These are phyloP conservation scores for Aspergillus piperis DNA, from an alignment of 2,329 filamentous ascomycete genomes.

Conservation along the genomic window DNA sequence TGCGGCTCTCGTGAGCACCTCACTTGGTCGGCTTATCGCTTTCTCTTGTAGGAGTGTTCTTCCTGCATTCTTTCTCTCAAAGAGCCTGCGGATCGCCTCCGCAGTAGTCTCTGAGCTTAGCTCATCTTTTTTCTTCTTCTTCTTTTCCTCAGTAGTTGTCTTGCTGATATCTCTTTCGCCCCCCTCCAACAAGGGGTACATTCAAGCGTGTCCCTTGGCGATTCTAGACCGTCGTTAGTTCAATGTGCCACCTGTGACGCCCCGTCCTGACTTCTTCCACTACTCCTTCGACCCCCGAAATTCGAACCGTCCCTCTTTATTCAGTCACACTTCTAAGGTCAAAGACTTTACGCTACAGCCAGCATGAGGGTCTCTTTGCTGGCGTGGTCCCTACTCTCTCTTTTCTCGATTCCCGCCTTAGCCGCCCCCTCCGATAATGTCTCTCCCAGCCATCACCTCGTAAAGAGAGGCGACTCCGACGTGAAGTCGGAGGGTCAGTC, in stretches of 20 bases:
- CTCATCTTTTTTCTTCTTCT: background rate
- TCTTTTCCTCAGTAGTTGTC: background rate
- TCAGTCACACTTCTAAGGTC: slow-evolving; percentile 14
- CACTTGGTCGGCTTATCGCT: slow-evolving; percentile 11
- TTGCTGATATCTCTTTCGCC: background rate
- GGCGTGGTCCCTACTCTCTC: slow-evolving; percentile 40
- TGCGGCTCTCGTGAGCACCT: slow-evolving; percentile 7
- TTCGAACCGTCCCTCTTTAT: slow-evolving; percentile 16
- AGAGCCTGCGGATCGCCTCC: slow-evolving; percentile 14
- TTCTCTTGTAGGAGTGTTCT: slow-evolving; percentile 15
- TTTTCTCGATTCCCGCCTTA: slow-evolving; percentile 37
- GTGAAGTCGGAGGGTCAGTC: slow-evolving; percentile 24
- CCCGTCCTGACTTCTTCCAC: slow-evolving; percentile 20
- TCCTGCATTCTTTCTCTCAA: slow-evolving; percentile 11
- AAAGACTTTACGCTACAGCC: slow-evolving; percentile 22
- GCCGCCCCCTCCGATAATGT: slow-evolving; percentile 29
- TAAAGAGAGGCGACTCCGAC: slow-evolving; percentile 29
- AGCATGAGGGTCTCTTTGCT: slow-evolving; percentile 43
- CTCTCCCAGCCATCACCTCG: slow-evolving; percentile 24
- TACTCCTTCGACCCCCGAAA: slow-evolving; percentile 12
- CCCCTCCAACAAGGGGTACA: slow-evolving; percentile 2
- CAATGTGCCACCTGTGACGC: slow-evolving; percentile 36
- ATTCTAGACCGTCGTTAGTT: slow-evolving; percentile 18
- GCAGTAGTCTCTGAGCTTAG: background rate
- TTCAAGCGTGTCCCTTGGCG: slow-evolving; percentile 12